Base-by-base conservation (phyloP, 768 basidiomycete genomes). In the Kwoniella sp. region DNA sequence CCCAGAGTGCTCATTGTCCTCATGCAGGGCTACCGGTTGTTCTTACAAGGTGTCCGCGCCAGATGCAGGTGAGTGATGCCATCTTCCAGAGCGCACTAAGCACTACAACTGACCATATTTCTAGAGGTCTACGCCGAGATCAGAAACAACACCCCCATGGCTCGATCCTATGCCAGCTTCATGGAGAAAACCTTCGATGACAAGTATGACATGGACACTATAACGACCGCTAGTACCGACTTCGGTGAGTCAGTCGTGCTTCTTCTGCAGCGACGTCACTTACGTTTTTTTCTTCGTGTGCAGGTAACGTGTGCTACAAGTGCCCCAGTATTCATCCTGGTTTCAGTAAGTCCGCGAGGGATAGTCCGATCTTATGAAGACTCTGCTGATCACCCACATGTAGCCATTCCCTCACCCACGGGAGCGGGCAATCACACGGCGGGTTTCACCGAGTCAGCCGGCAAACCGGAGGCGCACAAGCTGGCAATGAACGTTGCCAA, bases 1-100 rank as follows among this genome's bases (percentile, higher is more conserved):
- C 48, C 23, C 15, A 51, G 15, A 51, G 37, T 29, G 23, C 20
- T 29, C 26, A 51, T 25, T 48, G 37, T 29, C 26, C 20, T 29
- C 26, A 20, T 58, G 61, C 31, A 64, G 71, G 15, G 89, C 90
- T 1, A 88, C 90, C 0, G 87, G 85, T 1, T 90, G 89, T 65
- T 81, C 83, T 41, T 79, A 85, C 31, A 82, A 85, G 9, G 79
- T 88, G 55, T 75, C 80, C 8, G 71, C 72, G 15, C 63, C 70
- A 2, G 79, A 76, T 56, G 41, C 48, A 55, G 52, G 69, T 70
- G 15, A 66, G 65, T 50, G 45, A 22, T 13, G 13, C 13, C 20
- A 17, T 45, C 20, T 17, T 11, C 17, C 41, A 9, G 5, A 45
- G 9, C 34, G 34, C 13, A n/a, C 34, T 5, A 37, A 37, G 20